A percentile compares a stretch with the other conserved stretches of the same genome.
Evolutionary conservation across 2,329 filamentous ascomycete species (phyloP).

Genomic region (Acephala macrosclerotiorum): DNA sequence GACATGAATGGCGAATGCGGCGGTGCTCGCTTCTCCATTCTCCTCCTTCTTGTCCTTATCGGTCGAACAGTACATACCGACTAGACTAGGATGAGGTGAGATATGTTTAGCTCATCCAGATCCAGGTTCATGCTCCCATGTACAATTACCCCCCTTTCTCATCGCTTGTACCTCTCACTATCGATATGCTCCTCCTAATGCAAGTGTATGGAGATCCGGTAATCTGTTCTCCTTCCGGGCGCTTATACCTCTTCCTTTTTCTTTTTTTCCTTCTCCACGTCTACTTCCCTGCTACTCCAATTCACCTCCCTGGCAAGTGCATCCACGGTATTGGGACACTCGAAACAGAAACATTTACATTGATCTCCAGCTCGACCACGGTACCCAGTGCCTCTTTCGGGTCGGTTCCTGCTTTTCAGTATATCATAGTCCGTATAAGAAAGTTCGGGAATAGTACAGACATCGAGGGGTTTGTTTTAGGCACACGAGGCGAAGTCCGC

Average conservation of each 20-base stretch:
- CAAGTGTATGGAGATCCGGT: too few relatives aligned
- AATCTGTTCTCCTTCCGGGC: not conserved
- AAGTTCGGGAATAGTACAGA: not conserved
- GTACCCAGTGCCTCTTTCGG: not conserved
- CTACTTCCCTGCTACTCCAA: not conserved
- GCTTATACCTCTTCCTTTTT: not conserved
- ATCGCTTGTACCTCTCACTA: not conserved
- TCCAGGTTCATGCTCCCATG: not conserved
- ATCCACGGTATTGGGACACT: not conserved
- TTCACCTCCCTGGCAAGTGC: not conserved
- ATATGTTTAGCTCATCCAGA: conserved; percentile 4
- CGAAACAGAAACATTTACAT: not conserved
- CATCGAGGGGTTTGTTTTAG: not conserved
- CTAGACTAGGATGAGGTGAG: not conserved
- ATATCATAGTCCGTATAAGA: not conserved
- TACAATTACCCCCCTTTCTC: conserved; percentile 1
- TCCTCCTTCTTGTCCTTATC: not conserved
- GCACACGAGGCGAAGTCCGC: not conserved
- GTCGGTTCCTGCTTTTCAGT: not conserved
- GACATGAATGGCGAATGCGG: not conserved
- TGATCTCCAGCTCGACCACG: not conserved
- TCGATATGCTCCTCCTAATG: not conserved
- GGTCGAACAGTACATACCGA: not conserved
- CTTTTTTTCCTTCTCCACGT: not conserved
- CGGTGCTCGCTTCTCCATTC: not conserved